Evolutionary conservation across 225 moss, liverwort and hornwort species (phyloP), one percentile per base, ranked within the genome.

Genomic region (Lunularia cruciata): DNA sequence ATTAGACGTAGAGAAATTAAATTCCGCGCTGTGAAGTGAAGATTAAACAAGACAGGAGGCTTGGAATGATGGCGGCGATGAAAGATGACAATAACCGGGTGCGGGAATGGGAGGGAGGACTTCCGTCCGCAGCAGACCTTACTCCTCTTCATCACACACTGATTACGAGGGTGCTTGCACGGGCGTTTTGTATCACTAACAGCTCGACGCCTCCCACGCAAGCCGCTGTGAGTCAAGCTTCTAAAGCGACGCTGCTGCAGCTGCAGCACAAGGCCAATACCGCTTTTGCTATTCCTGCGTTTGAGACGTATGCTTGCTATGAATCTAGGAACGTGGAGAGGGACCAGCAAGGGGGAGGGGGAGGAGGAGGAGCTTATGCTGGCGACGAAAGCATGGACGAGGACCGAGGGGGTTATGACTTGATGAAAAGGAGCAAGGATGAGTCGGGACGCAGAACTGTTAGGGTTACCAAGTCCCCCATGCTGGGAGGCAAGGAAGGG

Each of bases 51-150:
- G 47, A 32, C n/a, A n/a, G n/a, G n/a, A n/a, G n/a, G n/a, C n/a
- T n/a, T n/a, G n/a, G n/a, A n/a, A n/a, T n/a, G n/a, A 63, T 56
- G 78, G 75, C 76, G 25, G 57, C 67, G 73, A 91, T 86, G 79
- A 88, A 85, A 71, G 92, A 98, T 68, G 83, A 86, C 28, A 86
- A 86, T 53, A 86, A 81, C 63, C 40, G 78, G n/a, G 88, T 89
- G 76, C 62, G 79, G 65, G 88, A 88, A 47, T 98, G 98, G 98
- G 94, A 91, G 71, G 81, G 79, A 32, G 83, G 96, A 45, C 79
- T 87, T 70, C 95, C 91, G 22, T 75, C 86, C 6, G 75, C 80
- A 42, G 83, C 90, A 22, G 98, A 98, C 58, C 83, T 91, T 31
- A 79, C 81, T 10, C 93, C 93, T 1, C 72, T 86, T 19, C 86